Base-by-base conservation (phyloP, 2,329 filamentous ascomycete genomes). In the Calcarisporium arbuscula region DNA sequence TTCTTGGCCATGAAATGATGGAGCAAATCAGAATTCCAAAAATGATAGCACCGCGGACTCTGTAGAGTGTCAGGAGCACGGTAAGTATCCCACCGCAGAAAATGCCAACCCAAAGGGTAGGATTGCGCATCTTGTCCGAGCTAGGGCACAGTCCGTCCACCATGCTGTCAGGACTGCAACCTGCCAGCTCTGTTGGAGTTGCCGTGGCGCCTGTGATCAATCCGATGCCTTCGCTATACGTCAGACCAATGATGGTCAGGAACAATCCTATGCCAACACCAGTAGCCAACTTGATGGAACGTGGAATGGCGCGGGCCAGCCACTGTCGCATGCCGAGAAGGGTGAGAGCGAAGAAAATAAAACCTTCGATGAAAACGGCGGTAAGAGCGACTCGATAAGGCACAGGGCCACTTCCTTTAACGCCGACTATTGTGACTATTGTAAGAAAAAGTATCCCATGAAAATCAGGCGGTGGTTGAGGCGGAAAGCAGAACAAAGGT, bases 181-280 rank as follows among this genome's bases (percentile, higher is more conserved):
- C 87, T 8, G 82, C 86, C 27, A 94, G 67, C 42, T 85, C 77
- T 19, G 87, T 61, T 2, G 87, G 87, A 1, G 82, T 86, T 2
- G 71, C 62, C 2, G 53, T 57, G n/a, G 72, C 73, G 29, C 85
- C 85, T 7, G 81, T 80, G 27, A 94, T 71, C 17, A 86, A 66
- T 21, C 86, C 87, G 49, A 94, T 88, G 46, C 87, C 87, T 47
- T 88, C 83, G 46, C 74, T 79, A 54, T 92, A 92, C 3, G 83
- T 87, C 30, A 86, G 68, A 15, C 82, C 82, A 42, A 86, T 85
- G 31, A 86, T 64, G 15, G 82, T 82, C 30, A 90, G 69, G 56
- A 90, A 94, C 2, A 94, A 68, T 16, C 87, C 87, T 44, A 94
- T 94, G 40, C 87, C 87, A 34, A 86, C 85, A 43, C 85, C 84